phyloP scores from a whole-genome alignment of 2,329 filamentous ascomycete genomes.

The Ceratocystis papillata region DNA sequence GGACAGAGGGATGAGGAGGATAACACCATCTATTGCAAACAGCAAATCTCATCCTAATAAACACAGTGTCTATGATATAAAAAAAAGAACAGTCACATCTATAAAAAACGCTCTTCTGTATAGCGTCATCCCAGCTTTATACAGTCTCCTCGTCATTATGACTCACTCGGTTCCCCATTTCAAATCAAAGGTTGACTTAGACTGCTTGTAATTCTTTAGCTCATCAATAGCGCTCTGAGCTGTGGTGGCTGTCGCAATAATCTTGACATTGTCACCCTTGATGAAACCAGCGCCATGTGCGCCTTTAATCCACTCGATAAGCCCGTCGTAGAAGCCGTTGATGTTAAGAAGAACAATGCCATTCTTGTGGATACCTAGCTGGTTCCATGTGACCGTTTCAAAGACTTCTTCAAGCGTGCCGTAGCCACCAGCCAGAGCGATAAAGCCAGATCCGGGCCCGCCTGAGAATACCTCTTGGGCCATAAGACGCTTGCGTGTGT shows the following conservation, averaged over 20 bases:
- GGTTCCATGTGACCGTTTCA: slow-evolving; percentile 87
- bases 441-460: slow-evolving; percentile 74
- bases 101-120: background rate
- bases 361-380: slow-evolving; percentile 77
- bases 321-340: slow-evolving; percentile 81
- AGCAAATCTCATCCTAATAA: background rate
- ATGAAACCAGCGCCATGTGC: slow-evolving; percentile 72
- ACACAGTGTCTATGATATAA: background rate
- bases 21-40: background rate
- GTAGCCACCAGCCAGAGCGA: slow-evolving; percentile 80
- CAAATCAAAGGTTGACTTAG: slow-evolving; percentile 65
- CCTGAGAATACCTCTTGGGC: slow-evolving; percentile 73
- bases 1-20: background rate
- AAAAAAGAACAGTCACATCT: background rate
- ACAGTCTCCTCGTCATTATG: background rate
- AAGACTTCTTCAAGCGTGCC: slow-evolving; percentile 95
- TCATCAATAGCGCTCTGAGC: slow-evolving; percentile 61
- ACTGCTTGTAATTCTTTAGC: slow-evolving; percentile 64
- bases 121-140: background rate
- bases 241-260: slow-evolving; percentile 64
- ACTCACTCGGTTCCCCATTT: slow-evolving; percentile 61
- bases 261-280: slow-evolving; percentile 54
- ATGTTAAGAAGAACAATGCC: slow-evolving; percentile 78
- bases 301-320: slow-evolving; percentile 69
- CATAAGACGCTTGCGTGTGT: slow-evolving; percentile 91